Evolutionary conservation across 306 rosid genomes (phyloP).

Genomic region (Prosopis cineraria): DNA sequence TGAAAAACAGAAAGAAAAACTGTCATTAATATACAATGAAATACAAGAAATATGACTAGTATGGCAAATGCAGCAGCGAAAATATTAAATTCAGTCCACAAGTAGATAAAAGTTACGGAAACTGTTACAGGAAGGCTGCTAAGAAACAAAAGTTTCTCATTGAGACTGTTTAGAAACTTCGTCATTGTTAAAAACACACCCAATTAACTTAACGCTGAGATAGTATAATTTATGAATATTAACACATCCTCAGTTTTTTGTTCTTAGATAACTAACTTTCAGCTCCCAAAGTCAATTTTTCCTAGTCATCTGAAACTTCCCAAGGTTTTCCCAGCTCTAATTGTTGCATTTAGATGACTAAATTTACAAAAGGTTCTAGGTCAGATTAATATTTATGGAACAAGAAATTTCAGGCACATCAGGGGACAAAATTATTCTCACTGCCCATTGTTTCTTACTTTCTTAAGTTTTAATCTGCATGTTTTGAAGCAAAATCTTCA

Average conservation of each 20-base stretch:
- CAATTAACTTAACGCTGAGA: neutral
- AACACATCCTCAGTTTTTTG: slow-evolving; percentile 9
- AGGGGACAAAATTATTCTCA: neutral
- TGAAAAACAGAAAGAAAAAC: neutral
- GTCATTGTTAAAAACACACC: neutral
- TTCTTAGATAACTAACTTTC: neutral
- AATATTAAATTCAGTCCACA: neutral
- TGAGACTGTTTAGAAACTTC: neutral
- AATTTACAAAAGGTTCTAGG: neutral
- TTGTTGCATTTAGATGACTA: neutral
- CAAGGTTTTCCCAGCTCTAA: slow-evolving; percentile 2
- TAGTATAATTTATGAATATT: neutral
- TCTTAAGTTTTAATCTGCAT: neutral
- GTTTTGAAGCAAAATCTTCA: neutral
- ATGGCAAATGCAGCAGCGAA: neutral
- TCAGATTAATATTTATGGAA: too few relatives aligned
- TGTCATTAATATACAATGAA: neutral
- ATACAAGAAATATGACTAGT: neutral
- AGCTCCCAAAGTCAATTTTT: slow-evolving; percentile 2
- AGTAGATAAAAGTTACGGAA: neutral
- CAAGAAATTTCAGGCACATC: too few relatives aligned
- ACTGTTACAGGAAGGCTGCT: neutral
- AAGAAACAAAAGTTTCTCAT: neutral
- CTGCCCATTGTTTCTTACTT: neutral
- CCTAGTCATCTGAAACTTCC: neutral